A percentile compares a stretch with the other conserved stretches of the same genome.
Evolutionary conservation across 108 stramenopile genomes (phyloP).

Genomic region (Fragilariopsis cylindrus): DNA sequence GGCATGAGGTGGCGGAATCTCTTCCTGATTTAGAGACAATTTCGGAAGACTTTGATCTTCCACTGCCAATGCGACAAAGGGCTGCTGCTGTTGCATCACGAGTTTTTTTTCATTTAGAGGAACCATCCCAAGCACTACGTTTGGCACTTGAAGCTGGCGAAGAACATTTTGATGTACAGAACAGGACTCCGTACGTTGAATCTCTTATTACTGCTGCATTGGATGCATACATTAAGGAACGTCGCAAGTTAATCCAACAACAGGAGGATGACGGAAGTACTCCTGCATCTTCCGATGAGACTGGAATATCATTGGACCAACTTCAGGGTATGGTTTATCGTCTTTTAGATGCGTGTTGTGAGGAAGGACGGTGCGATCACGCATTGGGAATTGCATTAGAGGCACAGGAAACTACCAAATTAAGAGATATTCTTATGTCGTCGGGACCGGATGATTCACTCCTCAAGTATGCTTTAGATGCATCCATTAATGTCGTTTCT

Average conservation of each 20-base stretch:
- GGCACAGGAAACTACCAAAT: conserved; percentile 57
- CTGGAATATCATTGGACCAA: conserved; percentile 76
- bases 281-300: conserved; percentile 22
- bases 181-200: conserved; percentile 67
- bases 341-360: conserved; percentile 92
- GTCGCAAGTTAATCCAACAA: conserved; percentile 43
- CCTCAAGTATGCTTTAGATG: conserved; percentile 58
- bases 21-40: conserved; percentile 81
- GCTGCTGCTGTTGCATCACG: conserved; percentile 94
- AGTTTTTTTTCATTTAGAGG: conserved; percentile 97
- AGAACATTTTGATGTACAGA: conserved; percentile 77
- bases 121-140: conserved; percentile 93
- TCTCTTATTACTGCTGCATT: conserved; percentile 76
- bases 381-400: conserved; percentile 98
- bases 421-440: conserved; percentile 49
- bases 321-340: conserved; percentile 88
- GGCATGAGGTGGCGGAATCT: conserved; percentile 86
- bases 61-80: conserved; percentile 50
- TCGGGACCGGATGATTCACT: conserved; percentile 23
- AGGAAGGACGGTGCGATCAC: conserved; percentile 80
- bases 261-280: conserved; percentile 21
- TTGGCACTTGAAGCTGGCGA: conserved; percentile 85
- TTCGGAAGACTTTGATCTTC: conserved; percentile 63
- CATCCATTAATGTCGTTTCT: conserved; percentile 58
- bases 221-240: conserved; percentile 66